Base-by-base conservation (phyloP, 495 filamentous ascomycete species). In the Amniculicola lignicola region DNA sequence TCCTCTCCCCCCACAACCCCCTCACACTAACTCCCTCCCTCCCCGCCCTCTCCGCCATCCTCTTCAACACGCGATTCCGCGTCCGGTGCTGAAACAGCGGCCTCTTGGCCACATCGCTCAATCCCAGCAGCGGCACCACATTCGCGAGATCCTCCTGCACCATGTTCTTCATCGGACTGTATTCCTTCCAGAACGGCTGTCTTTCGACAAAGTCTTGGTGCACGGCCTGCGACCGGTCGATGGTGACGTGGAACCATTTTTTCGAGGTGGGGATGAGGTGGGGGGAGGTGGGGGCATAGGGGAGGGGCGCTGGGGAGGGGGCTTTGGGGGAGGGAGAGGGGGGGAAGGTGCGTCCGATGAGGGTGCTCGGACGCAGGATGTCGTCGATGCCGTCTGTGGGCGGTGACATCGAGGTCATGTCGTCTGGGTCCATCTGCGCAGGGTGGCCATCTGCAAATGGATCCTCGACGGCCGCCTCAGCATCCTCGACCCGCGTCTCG, bases 161-260 rank as follows among this genome's bases (percentile, higher is more conserved):
- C 33, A 62, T 48, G 1, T 27, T 37, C 35, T 63, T 58, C 37
- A 50, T 56, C 33, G 59, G 59, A 6, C 19, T 41, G 51, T 74
- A 76, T 4, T 49, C 21, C 25, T 63, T 65, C 41, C 73, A 72
- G 44, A 66, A 72, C 9, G 68, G 60, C 53, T 73, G 69, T 19
- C 72, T 64, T 42, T 68, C 58, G n/a, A 68, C 63, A 23, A 68
- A 70, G n/a, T 69, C 53, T n/a, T 69, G 66, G 57, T 75, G 70
- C 23, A 70, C 61, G 33, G 62, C 37, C n/a, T 41, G 48, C 11
- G 70, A 67, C 29, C 48, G 51, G 36, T 68, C 64, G 31, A 72
- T 48, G 9, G 46, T 59, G 39, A 57, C 18, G 19, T 61, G 52
- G 41, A 65, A 65, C 52, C 50, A 61, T 21, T 63, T 63, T 21